Evolutionary conservation across 2,329 filamentous ascomycete species (phyloP), one percentile per base, ranked within the genome.

Genomic region (Clonostachys solani): DNA sequence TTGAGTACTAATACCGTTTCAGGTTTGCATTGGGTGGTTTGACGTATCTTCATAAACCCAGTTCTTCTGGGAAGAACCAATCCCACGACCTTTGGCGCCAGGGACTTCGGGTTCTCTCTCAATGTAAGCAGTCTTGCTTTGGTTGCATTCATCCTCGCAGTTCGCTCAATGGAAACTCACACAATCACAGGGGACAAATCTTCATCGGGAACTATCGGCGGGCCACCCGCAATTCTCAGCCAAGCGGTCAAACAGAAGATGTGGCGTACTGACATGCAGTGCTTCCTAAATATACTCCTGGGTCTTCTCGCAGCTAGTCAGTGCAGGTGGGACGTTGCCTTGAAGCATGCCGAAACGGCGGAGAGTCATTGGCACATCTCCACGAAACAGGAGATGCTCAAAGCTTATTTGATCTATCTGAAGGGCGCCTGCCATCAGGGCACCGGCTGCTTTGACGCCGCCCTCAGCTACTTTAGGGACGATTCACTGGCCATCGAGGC

Each of bases 381-480:
- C 51, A 68, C 57, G 50, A 72, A 69, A 60, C 69, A 59, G 52
- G 72, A 72, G 3, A 49, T 69, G 17, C 57, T 57, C 33, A 42
- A 81, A 34, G 73, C 88, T 41, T 73, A 80, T 7, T 69, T 80
- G 18, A 33, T 42, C 40, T 96, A 96, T 63, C 80, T 96, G 16
- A 73, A 77, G 1, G 92, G 87, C 1, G 78, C 88, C 8, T 86
- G 90, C 55, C 73, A 83, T 45, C 92, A 96, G 68, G 88, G 86
- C 16, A 84, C 77, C 6, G 91, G 90, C 15, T 77, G 90, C 52
- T 73, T 94, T 2, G 70, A 80, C n/a, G 68, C 71, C 3, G 91
- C 92, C 5, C 68, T 91, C 13, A 56, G 71, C 5, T 75, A 85
- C 10, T 96, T 89, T 64, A 75, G 80, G 50, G 77, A 82, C 38